phyloP scores from a whole-genome alignment of 176 grass and related monocot genomes.

The Paspalum notatum region DNA sequence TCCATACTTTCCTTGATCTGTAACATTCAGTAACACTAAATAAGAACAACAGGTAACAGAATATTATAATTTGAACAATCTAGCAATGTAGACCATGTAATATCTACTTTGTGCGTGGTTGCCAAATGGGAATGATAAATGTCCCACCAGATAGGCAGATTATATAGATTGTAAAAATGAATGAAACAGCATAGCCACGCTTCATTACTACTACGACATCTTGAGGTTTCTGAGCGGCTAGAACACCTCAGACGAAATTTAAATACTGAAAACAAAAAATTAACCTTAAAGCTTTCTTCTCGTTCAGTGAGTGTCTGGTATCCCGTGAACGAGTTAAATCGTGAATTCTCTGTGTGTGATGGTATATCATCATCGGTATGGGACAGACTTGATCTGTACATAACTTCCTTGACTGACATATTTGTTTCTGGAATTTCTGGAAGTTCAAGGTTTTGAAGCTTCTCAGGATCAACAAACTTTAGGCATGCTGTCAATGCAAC shows the following conservation, averaged over 20 bases:
- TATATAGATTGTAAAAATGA: background rate
- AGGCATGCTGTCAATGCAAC: conserved; percentile 72
- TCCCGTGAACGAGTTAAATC: conserved; percentile 87
- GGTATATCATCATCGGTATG: conserved; percentile 40
- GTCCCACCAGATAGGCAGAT: background rate
- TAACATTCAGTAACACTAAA: conserved; percentile 30
- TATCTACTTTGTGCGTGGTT: conserved; percentile 17
- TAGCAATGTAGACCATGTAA: background rate
- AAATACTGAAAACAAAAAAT: conserved; percentile 11
- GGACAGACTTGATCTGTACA: conserved; percentile 57
- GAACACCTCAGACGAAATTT: conserved; percentile 32
- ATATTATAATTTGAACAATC: background rate
- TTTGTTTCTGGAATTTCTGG: conserved; percentile 47
- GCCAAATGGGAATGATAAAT: background rate
- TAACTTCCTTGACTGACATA: conserved; percentile 50
- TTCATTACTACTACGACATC: conserved; percentile 19
- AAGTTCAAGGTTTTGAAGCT: conserved; percentile 66
- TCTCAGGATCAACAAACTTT: conserved; percentile 60
- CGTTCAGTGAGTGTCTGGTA: conserved; percentile 77
- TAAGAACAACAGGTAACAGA: conserved; percentile 12
- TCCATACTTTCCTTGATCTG: conserved; percentile 61
- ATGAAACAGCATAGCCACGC: background rate
- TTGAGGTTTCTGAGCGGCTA: conserved; percentile 12
- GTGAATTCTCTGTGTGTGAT: conserved; percentile 27
- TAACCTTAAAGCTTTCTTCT: conserved; percentile 97